Evolutionary conservation across 2,329 filamentous ascomycete genomes (phyloP).

Genomic region (Westerdykella ornata): DNA sequence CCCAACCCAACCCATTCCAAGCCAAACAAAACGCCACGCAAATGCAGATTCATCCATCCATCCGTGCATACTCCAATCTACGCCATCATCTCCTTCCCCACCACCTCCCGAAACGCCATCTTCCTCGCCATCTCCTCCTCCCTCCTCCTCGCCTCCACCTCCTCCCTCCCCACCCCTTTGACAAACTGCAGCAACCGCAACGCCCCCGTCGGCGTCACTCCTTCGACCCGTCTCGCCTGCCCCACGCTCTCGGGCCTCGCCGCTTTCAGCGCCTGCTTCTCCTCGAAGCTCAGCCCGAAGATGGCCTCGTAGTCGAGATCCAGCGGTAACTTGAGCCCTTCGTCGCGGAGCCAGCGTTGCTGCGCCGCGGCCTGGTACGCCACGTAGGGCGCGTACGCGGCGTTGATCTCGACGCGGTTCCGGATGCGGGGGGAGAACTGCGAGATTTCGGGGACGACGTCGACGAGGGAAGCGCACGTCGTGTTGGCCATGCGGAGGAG

Average conservation of each 20-base stretch:
- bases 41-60: not conserved
- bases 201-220: constrained; percentile 51
- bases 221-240: constrained; percentile 82
- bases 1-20: too few relatives aligned
- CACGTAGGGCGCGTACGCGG: constrained; percentile 81
- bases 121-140: constrained; percentile 29
- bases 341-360: constrained; percentile 65
- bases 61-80: not conserved
- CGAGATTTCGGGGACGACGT: constrained; percentile 51
- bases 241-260: constrained; percentile 78
- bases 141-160: constrained; percentile 23
- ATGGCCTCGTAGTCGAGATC: constrained; percentile 72
- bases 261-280: constrained; percentile 62
- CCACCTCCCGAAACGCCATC: constrained; percentile 17
- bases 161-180: constrained; percentile 37
- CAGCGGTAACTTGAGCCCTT: constrained; percentile 62
- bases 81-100: constrained; percentile 4
- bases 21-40: too few relatives aligned
- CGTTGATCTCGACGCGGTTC: constrained; percentile 70
- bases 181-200: constrained; percentile 57
- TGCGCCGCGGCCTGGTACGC: constrained; percentile 62
- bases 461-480: constrained; percentile 52
- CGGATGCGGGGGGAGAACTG: constrained; percentile 55
- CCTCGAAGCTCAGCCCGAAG: constrained; percentile 69
- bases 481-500: constrained; percentile 59